Base-by-base conservation (phyloP, 139 green algal genomes). In the Edaphochlamys debaryana region DNA sequence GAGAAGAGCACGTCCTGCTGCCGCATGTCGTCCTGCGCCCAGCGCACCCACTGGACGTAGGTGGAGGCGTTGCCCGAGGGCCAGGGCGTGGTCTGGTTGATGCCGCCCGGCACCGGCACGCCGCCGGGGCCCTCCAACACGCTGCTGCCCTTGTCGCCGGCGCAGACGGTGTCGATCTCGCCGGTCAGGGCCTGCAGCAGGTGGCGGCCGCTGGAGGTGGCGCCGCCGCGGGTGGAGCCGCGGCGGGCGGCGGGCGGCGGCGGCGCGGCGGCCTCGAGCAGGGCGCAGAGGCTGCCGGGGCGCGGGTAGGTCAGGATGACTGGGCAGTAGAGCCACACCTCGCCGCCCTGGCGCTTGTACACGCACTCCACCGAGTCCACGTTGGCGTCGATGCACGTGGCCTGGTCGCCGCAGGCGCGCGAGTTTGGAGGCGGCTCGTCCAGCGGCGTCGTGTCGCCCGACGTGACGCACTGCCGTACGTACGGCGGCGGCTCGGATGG, bases 291-390 rank as follows among this genome's bases (percentile, higher is more conserved):
- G 41, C 69, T 60, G 41, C 41, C 70, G 2, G 5, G 11, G 9
- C 70, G 19, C 32, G 70, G 70, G 48, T 48, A 78, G 27, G 32
- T 32, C 3, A 78, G 17, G 32, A 32, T 45, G 27, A 56, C 45
- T 6, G 23, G n/a, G 70, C 70, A 78, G 70, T 78, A 76, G 19
- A 76, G 69, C 42, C 20, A 76, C 29, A 41, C 42, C 30, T 69
- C 20, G 6, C 69, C 69, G 29, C 42, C 69, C 11, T 22, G 11
- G 11, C 45, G 13, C 45, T 42, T 5, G 69, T 29, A 38, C 19
- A 7, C 42, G 30, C 20, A 76, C 37, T 23, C 13, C 45, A 22
- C 45, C 45, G 22, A 2, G 70, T 78, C 48, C 48, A 78, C 1
- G 32, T 29, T 4, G 0, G 45, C 45, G 48, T 78, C 70, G 2